Conservation (phyloP, 345 rosid genomes). For the Aurinia saxatilis region DNA sequence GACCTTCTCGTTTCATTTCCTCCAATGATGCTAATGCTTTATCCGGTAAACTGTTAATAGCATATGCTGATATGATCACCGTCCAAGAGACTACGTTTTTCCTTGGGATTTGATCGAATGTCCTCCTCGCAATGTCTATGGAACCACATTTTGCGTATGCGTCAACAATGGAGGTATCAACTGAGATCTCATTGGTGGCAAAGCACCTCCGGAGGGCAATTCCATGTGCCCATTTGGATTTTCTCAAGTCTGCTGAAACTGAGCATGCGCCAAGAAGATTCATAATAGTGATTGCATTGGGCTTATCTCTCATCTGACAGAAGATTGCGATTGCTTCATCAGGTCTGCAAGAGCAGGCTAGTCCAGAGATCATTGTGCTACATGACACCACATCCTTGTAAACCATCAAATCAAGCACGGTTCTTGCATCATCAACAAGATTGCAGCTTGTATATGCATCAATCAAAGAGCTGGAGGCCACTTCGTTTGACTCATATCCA, state of each 20-base stretch:
- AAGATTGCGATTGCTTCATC: slow-evolving; percentile 50
- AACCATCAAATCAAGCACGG: slow-evolving; percentile 29
- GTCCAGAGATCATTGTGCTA: slow-evolving; percentile 65
- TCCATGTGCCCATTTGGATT: slow-evolving; percentile 68
- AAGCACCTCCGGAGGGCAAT: slow-evolving; percentile 51
- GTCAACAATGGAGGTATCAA: slow-evolving; percentile 57
- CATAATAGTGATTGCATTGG: slow-evolving; percentile 38
- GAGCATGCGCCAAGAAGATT: slow-evolving; percentile 66
- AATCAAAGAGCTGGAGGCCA: slow-evolving; percentile 41
- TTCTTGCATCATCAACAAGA: slow-evolving; percentile 38
- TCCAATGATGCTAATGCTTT: slow-evolving; percentile 45
- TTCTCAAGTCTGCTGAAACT: slow-evolving; percentile 42
- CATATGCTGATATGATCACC: slow-evolving; percentile 63
- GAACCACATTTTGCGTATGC: slow-evolving; percentile 65
- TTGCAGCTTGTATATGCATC: slow-evolving; percentile 57
- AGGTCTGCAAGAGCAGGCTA: slow-evolving; percentile 42
- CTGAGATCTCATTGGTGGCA: slow-evolving; percentile 35
- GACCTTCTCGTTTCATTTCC: slow-evolving; percentile 46
- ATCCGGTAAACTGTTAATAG: slow-evolving; percentile 49
- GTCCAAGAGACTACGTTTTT: slow-evolving; percentile 62
- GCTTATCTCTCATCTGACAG: slow-evolving; percentile 40
- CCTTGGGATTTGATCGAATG: slow-evolving; percentile 37
- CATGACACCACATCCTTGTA: slow-evolving; percentile 52
- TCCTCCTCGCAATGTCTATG: slow-evolving; percentile 41
- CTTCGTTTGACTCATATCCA: slow-evolving; percentile 38